Evolutionary conservation across 148 eudicot species (phyloP).

Genomic region (Vaccinium darrowii): DNA sequence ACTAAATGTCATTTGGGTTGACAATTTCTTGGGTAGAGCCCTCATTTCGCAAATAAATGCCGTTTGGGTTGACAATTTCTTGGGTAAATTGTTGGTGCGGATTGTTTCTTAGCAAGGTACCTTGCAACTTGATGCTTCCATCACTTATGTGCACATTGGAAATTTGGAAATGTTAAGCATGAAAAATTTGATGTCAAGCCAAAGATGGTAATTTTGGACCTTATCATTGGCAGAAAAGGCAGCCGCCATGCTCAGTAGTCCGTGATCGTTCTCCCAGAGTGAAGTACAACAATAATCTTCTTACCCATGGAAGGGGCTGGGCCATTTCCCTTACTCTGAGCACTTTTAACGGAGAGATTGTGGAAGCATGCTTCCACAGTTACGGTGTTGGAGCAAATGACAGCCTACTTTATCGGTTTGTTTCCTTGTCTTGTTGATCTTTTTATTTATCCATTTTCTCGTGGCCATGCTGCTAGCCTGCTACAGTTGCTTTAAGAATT

Average conservation of each 20-base stretch:
- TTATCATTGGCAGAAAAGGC: conserved; percentile 40
- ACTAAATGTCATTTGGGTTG: no score
- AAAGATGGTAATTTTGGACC: conserved; percentile 2
- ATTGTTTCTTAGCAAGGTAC: background rate
- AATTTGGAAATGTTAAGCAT: background rate
- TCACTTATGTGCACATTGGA: background rate
- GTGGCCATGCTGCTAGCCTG: conserved; percentile 8
- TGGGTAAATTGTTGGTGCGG: background rate
- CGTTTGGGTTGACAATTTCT: background rate
- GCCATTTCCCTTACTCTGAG: conserved; percentile 69
- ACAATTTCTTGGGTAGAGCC: no score
- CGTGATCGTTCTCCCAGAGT: conserved; percentile 25
- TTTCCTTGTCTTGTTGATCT: conserved; percentile 13
- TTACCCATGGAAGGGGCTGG: conserved; percentile 80
- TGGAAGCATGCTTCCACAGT: conserved; percentile 52
- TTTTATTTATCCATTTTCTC: background rate
- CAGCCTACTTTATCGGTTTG: conserved; percentile 70
- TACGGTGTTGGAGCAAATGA: conserved; percentile 39
- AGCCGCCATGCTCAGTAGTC: conserved; percentile 37
- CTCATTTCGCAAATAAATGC: background rate
- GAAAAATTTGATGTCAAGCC: background rate
- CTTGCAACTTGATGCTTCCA: background rate
- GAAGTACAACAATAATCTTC: conserved; percentile 37
- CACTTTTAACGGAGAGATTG: conserved; percentile 50
- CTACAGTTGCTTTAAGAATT: background rate